Evolutionary conservation across 306 rosid genomes (phyloP).

Genomic region (Fagus sylvatica): DNA sequence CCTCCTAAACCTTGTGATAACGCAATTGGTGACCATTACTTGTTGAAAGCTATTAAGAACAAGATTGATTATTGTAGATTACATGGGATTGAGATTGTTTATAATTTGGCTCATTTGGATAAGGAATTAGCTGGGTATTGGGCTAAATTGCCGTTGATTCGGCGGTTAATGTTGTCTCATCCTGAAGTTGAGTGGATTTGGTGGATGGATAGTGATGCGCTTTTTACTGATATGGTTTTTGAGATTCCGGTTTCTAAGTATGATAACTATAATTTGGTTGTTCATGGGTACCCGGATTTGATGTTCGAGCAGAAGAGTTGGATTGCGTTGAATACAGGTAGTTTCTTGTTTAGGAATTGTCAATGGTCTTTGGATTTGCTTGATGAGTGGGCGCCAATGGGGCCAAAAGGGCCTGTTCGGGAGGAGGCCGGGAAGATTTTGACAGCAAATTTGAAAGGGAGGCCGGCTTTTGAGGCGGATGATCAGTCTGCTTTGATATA

Average conservation of each 20-base stretch:
- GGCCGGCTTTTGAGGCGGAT: conserved; percentile 55
- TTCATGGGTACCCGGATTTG: no score
- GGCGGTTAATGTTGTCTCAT: conserved; percentile 51
- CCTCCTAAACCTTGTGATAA: conserved; percentile 94
- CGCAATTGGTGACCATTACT: conserved; percentile 84
- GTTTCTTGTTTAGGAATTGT: conserved; percentile 43
- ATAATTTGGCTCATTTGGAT: conserved; percentile 59
- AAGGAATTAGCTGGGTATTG: conserved; percentile 60
- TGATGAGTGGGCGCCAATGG: conserved; percentile 69
- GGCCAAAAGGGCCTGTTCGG: conserved; percentile 43
- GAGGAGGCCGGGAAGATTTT: conserved; percentile 33
- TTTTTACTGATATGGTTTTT: no score
- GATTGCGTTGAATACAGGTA: conserved; percentile 41
- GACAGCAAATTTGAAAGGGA: conserved; percentile 57
- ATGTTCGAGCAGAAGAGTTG: conserved; percentile 60
- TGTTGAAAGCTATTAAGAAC: conserved; percentile 44
- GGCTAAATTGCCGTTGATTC: conserved; percentile 53
- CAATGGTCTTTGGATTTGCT: conserved; percentile 62
- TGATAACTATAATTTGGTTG: no score
- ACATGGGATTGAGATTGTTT: conserved; percentile 59
- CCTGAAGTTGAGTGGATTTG: no score
- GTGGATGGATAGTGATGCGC: no score
- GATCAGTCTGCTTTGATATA: no score
- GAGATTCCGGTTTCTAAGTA: no score
- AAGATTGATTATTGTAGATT: conserved; percentile 57